phyloP scores from a whole-genome alignment of 2,329 filamentous ascomycete species.

The Pseudogymnoascus sp. region DNA sequence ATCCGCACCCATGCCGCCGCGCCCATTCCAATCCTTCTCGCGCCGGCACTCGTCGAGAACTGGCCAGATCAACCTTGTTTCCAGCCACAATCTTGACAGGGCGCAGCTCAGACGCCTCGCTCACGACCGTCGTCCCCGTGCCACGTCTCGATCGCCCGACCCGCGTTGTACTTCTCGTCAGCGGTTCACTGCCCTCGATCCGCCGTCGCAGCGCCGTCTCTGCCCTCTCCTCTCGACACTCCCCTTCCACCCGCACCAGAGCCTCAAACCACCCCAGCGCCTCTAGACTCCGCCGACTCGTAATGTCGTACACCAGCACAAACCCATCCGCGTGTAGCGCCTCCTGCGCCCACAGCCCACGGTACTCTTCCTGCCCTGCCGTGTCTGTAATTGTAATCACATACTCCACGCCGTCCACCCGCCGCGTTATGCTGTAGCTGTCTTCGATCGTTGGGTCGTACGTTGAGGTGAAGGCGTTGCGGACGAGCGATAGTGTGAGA shows the following conservation, averaged over 20 bases:
- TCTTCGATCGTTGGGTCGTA: slow-evolving; percentile 78
- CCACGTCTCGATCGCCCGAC: slow-evolving; percentile 18
- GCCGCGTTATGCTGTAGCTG: slow-evolving; percentile 75
- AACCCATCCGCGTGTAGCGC: slow-evolving; percentile 78
- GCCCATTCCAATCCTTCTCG: slow-evolving; percentile 72
- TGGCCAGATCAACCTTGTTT: slow-evolving; percentile 78
- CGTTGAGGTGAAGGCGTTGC: slow-evolving; percentile 76
- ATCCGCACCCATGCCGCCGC: slow-evolving; percentile 63
- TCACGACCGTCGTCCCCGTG: slow-evolving; percentile 15
- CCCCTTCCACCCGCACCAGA: slow-evolving; percentile 68
- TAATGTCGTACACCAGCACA: slow-evolving; percentile 84
- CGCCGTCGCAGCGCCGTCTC: slow-evolving; percentile 57
- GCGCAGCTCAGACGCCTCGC: slow-evolving; percentile 41
- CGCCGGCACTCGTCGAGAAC: slow-evolving; percentile 61
- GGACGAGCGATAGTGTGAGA: slow-evolving; percentile 74
- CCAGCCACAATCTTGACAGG: slow-evolving; percentile 79
- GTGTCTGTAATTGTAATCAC: slow-evolving; percentile 75
- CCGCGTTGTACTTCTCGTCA: slow-evolving; percentile 12
- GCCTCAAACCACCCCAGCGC: slow-evolving; percentile 73
- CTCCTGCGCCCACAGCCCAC: slow-evolving; percentile 73
- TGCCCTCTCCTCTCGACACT: slow-evolving; percentile 28
- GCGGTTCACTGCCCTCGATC: slow-evolving; percentile 16
- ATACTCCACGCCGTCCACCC: slow-evolving; percentile 70
- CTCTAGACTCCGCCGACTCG: slow-evolving; percentile 58
- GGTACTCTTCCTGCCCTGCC: slow-evolving; percentile 84